Evolutionary conservation across 306 rosid species (phyloP), one percentile per base, ranked within the genome.

Genomic region (Vigna trinervia): DNA sequence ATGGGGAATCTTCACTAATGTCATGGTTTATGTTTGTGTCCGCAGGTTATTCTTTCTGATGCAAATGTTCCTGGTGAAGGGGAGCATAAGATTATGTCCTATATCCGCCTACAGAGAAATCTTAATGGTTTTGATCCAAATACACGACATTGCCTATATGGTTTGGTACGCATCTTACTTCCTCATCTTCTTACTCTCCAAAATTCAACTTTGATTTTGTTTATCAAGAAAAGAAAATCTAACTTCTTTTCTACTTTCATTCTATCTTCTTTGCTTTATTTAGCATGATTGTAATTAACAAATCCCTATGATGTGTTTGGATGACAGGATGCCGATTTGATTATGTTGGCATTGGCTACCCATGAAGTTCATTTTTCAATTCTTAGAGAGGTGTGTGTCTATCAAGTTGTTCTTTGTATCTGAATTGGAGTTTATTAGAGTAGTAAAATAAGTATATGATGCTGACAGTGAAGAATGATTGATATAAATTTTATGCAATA

Each of bases 1-100:
- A 22, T 59, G 65, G 73, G 59, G 61, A 58, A 13, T 75, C 76
- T 76, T 76, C 69, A 47, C 51, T 73, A 64, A 41, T 50, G n/a
- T 19, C 50, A 8, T 64, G n/a, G 39, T 20, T 62, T 66, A 26
- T 60, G 68, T 43, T 41, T 39, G 6, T 66, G 45, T 67, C 71
- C 79, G 81, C 82, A 95, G 99, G 99, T 95, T 69, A 88, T 96
- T 84, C 97, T 92, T 66, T 96, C 98, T 57, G 99, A 96, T 89
- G 99, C 99, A 60, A 96, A 96, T 90, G 99, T 96, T 74, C 99
- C 99, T 12, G 99, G 99, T 36, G 99, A 96, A 85, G 99, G 99
- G 80, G 99, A 96, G 83, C 98, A 93, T 83, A 96, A 96, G 84
- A 89, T 96, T 83, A 96, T 96, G 99, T 96, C 99, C 3, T 96